Conservation (phyloP, 2,329 filamentous ascomycete species). For the Fusarium veterinarium region DNA sequence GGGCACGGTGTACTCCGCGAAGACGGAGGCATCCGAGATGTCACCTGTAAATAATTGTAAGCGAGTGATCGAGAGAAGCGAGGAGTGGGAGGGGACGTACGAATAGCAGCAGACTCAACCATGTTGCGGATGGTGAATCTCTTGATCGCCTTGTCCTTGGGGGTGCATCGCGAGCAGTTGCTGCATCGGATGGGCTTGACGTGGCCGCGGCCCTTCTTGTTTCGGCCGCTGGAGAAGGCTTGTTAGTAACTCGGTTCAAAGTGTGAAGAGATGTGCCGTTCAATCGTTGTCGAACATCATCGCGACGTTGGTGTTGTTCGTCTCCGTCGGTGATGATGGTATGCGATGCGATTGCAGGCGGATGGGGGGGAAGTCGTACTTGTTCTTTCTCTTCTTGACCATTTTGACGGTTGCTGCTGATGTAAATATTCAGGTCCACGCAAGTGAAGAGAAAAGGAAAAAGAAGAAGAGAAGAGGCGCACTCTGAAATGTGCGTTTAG, state of each 20-base stretch:
- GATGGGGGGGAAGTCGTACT: slow-evolving; percentile 58
- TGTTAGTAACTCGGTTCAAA: slow-evolving; percentile 30
- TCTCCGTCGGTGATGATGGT: slow-evolving; percentile 25
- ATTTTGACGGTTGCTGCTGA: slow-evolving; percentile 68
- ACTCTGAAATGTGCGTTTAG: slow-evolving; percentile 48
- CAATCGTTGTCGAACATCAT: slow-evolving; percentile 25
- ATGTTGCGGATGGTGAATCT: slow-evolving; percentile 99
- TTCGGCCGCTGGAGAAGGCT: slow-evolving; percentile 78
- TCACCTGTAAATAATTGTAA: slow-evolving; percentile 74
- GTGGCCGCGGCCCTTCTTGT: slow-evolving; percentile 99
- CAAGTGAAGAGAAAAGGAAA: slow-evolving; percentile 36
- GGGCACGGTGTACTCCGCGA: slow-evolving; percentile 98
- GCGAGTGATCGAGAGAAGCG: slow-evolving; percentile 9
- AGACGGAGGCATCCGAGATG: slow-evolving; percentile 99
- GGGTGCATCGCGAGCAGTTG: slow-evolving; percentile 85
- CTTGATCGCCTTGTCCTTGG: slow-evolving; percentile 99
- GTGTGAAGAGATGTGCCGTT: neutral
- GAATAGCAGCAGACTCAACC: slow-evolving; percentile 99
- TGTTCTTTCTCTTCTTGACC: slow-evolving; percentile 80
- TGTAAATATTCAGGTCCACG: slow-evolving; percentile 51
- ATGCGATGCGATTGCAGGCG: slow-evolving; percentile 33
- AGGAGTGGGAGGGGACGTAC: slow-evolving; percentile 69
- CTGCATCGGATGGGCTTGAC: slow-evolving; percentile 95
- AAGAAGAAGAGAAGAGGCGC: slow-evolving; percentile 38
- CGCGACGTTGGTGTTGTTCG: slow-evolving; percentile 12